Evolutionary conservation across 495 filamentous ascomycete species (phyloP), one percentile per base, ranked within the genome.

Genomic region (Achaetomiella virescens): DNA sequence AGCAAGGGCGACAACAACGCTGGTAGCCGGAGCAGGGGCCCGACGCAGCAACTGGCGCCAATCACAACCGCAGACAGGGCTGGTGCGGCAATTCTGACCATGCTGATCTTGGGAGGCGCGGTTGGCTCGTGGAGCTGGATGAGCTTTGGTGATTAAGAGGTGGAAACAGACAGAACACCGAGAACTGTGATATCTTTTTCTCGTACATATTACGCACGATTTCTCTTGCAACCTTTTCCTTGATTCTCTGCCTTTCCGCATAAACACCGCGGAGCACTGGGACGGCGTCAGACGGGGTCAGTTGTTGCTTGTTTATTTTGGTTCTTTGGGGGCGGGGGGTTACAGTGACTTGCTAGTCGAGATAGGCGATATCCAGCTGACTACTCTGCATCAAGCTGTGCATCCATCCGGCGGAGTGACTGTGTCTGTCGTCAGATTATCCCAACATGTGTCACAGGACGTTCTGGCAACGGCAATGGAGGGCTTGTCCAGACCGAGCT

Each of bases 11-110:
- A 70, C 17, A 24, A 21, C 17, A 49, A 61, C 4, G 62, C 63
- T 10, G 66, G 67, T 21, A 46, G 6, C 12, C 57, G 52, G 6
- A 62, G 59, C 25, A 52, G 47, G 15, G 62, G 51, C 38, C 8
- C 40, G 3, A 1, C 5, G 2, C 41, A 57, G n/a, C 57, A 55
- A 20, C 20, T 52, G 18, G 35, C 18, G 5, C 60, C 64, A 8
- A 61, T 69, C 43, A 69, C 64, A 1, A 46, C 55, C 3, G 64
- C 33, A 0, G 66, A 69, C 48, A 57, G 59, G 29, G 66, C 62
- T 0, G 66, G 65, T 2, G 66, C 66, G 0, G 58, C 58, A 14
- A 69, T 69, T 25, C 27, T 67, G 43, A 69, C 65, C 20, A 57
- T 67, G 21, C 21, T 69, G 46, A 33, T 67, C 20, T 20, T 69